These are phyloP conservation scores for Terfezia claveryi DNA, from an alignment of 495 filamentous ascomycete species.

Conservation along the genomic window DNA sequence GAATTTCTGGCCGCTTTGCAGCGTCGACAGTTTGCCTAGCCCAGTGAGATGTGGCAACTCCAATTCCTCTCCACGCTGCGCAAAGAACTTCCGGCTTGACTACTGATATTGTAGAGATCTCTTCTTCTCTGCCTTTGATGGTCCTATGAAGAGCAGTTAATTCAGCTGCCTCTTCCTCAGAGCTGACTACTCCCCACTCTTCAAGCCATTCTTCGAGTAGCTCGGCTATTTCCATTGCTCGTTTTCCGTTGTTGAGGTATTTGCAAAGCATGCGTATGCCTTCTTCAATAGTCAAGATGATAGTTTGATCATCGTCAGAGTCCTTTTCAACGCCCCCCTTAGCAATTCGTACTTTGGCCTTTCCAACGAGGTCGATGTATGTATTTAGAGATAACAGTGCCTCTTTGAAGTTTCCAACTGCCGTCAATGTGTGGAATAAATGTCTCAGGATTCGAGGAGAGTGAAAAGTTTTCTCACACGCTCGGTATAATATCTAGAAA, in stretches of 20 bases:
- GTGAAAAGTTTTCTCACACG: constrained; percentile 80
- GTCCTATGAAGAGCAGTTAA: constrained; percentile 17
- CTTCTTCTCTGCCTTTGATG: constrained; percentile 12
- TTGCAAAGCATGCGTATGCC: constrained; percentile 61
- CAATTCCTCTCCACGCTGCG: constrained; percentile 54
- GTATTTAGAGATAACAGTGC: constrained; percentile 72
- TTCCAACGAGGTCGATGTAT: constrained; percentile 66
- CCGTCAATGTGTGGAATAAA: constrained; percentile 67
- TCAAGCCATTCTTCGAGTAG: constrained; percentile 45
- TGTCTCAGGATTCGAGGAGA: constrained; percentile 70
- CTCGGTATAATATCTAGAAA: constrained; percentile 64
- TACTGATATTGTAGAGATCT: not conserved
- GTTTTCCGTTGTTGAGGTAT: constrained; percentile 61
- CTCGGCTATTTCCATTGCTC: constrained; percentile 41
- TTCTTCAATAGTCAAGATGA: constrained; percentile 53
- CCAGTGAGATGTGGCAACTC: constrained; percentile 67
- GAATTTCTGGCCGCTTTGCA: constrained; percentile 41
- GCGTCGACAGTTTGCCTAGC: constrained; percentile 56
- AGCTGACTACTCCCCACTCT: constrained; percentile 20
- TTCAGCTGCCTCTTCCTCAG: constrained; percentile 16
- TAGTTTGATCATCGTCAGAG: constrained; percentile 52
- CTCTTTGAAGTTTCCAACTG: constrained; percentile 69
- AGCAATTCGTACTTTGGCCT: constrained; percentile 54
- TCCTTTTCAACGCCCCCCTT: constrained; percentile 52
- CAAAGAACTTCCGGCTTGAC: constrained; percentile 36